Evolutionary conservation across 1,139 yeast species (phyloP), one percentile per base, ranked within the genome.

Genomic region (Candida sojae): DNA sequence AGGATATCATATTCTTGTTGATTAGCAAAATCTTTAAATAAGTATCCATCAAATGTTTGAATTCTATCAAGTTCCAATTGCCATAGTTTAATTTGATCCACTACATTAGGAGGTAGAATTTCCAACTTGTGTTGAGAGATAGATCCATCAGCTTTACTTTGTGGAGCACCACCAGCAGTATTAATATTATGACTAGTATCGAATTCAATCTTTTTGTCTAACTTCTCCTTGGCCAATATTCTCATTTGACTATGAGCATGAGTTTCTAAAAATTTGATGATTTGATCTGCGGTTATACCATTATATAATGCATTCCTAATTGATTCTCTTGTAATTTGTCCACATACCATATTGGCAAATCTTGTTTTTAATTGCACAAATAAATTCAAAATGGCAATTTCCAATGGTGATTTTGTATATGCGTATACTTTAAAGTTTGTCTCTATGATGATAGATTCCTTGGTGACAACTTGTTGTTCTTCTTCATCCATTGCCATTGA

Each of bases 181-280:
- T 78, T 78, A 35, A 80, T 72, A 48, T 79, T 79, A 47, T 81
- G 76, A 50, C 84, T 86, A 39, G 79, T 71, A 57, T 82, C 87
- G 58, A 77, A 83, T 54, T 84, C 91, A 44, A 83, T 64, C 60
- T 85, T 85, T 59, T 84, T 86, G 53, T 82, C 84, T 44, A 84
- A 65, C 51, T 71, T 79, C 46, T 84, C 90, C 55, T 86, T 88
- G 0, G 92, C 93, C 42, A 81, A 62, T 44, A 83, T 68, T 50
- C 84, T 73, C 96, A 92, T 88, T 63, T 91, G 97, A 1, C 96
- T 89, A 68, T 93, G 98, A 0, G 98, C 97, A 70, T 93, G 97
- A 0, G 93, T 82, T 54, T 90, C 92, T 46, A 93, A 70, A 61
- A 92, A 93, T 53, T 90, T 83, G 55, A 95, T 86, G 57, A 93